Base-by-base conservation (phyloP, 768 basidiomycete genomes). In the Hericium erinaceus region DNA sequence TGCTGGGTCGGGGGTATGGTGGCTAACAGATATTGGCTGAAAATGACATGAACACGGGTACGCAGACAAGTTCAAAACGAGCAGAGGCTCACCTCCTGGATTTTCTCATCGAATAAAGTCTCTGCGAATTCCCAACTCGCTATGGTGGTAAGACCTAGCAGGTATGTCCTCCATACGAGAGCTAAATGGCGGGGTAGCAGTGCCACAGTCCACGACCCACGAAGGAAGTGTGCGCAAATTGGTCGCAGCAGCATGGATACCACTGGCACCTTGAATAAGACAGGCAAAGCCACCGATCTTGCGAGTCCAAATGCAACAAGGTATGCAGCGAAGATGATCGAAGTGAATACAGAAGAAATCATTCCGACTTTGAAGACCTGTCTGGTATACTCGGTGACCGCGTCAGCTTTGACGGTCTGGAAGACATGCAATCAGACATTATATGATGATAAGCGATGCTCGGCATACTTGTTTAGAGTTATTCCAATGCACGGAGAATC, bases 41-140 rank as follows among this genome's bases (percentile, higher is more conserved):
- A 54, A 18, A 46, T 13, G 22, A 16, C n/a, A 11, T 46, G 44
- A 16, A 13, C 44, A 46, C 7, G n/a, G 44, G 8, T 46, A 46
- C 9, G 22, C 33, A 33, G 33, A 6, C 9, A 33, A 33, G 8
- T 33, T 33, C 33, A 33, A 33, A 9, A 2, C 33, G 33, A 33
- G 41, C 20, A 12, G 7, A 10, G 37, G 61, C 73, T 15, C 56
- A 85, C 86, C 73, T 84, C 80, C 1, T 81, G 73, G 53, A 85
- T 74, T 39, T 77, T 77, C 9, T 73, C 68, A 20, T 86, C 83
- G 58, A 90, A 89, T 4, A 87, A 59, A 0, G 69, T 71, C 40
- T 83, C 82, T 0, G 83, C 70, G 7, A 79, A 73, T 66, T 89
- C 87, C 89, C 88, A 89, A 13, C 73, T 73, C 8, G 74, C 68